These are phyloP conservation scores for Chromosphaera perkinsii DNA, from an alignment of 208 protist genomes.

Conservation along the genomic window DNA sequence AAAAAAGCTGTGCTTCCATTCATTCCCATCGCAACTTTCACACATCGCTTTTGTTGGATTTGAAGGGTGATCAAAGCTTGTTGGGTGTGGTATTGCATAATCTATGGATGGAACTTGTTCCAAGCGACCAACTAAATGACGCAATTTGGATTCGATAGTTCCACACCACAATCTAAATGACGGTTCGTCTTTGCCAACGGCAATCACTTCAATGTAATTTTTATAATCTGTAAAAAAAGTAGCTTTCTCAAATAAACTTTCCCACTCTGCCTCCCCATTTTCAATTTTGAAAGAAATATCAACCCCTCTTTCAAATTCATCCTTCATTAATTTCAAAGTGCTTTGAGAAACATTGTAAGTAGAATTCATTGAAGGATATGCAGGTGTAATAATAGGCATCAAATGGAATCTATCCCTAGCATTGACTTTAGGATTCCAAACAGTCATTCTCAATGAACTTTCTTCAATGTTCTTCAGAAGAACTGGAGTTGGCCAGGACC, in stretches of 20 bases:
- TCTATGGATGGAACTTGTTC: no score
- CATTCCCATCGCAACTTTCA: no score
- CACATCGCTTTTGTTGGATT: no score
- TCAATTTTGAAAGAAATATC: not conserved
- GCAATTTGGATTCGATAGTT: no score
- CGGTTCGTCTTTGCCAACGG: not conserved
- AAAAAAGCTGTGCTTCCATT: no score
- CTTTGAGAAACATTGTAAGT: constrained; percentile 90
- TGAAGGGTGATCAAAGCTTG: no score
- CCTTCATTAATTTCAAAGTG: constrained; percentile 82
- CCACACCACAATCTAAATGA: not conserved
- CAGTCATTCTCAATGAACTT: constrained; percentile 16
- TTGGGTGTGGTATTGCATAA: no score
- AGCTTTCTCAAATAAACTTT: not conserved
- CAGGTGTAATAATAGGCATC: constrained; percentile 94
- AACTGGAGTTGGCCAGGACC: constrained; percentile 55
- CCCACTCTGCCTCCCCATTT: constrained; percentile 12
- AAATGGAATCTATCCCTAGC: not conserved
- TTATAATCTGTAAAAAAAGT: constrained; percentile 11
- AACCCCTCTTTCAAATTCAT: constrained; percentile 80
- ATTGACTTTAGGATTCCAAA: constrained; percentile 59
- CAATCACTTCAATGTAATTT: constrained; percentile 15
- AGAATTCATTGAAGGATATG: constrained; percentile 90
- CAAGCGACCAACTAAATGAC: no score
- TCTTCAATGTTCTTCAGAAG: constrained; percentile 48